A percentile compares a stretch with the other conserved stretches of the same genome.
phyloP scores from a whole-genome alignment of 148 eudicot genomes.

The Polygonum aviculare region DNA sequence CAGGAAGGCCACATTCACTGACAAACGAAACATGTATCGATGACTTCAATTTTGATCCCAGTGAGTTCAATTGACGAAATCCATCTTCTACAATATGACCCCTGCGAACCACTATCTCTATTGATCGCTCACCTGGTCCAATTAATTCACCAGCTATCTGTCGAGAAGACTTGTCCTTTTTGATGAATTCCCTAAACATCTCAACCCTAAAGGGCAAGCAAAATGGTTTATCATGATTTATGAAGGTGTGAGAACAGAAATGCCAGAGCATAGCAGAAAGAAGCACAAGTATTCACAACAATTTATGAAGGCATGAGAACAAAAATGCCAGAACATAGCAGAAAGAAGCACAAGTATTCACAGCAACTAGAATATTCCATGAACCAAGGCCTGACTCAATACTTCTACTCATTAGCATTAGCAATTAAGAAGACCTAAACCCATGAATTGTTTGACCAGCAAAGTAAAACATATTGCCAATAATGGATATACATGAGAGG shows the following conservation, averaged over 20 bases:
- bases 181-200: slow-evolving; percentile 94
- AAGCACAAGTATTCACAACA: not conserved
- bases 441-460: not conserved
- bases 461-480: not conserved
- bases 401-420: not conserved
- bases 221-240: not conserved
- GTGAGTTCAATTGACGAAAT: slow-evolving; percentile 67
- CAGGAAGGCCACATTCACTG: slow-evolving; percentile 92
- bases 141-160: slow-evolving; percentile 85
- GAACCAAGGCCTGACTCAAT: not conserved
- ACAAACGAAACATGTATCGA: slow-evolving; percentile 91
- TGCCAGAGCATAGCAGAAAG: not conserved
- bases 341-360: not conserved
- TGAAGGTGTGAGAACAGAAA: not conserved
- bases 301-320: slow-evolving; percentile 3
- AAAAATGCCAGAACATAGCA: not conserved
- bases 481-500: not conserved
- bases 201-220: slow-evolving; percentile 52
- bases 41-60: slow-evolving; percentile 74
- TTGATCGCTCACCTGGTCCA: slow-evolving; percentile 68
- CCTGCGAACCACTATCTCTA: slow-evolving; percentile 83
- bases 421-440: not conserved
- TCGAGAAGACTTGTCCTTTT: slow-evolving; percentile 80
- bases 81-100: slow-evolving; percentile 92
- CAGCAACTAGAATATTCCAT: not conserved